These are phyloP conservation scores for Blastomyces emzantsi DNA, from an alignment of 2,329 filamentous ascomycete genomes.

Conservation along the genomic window DNA sequence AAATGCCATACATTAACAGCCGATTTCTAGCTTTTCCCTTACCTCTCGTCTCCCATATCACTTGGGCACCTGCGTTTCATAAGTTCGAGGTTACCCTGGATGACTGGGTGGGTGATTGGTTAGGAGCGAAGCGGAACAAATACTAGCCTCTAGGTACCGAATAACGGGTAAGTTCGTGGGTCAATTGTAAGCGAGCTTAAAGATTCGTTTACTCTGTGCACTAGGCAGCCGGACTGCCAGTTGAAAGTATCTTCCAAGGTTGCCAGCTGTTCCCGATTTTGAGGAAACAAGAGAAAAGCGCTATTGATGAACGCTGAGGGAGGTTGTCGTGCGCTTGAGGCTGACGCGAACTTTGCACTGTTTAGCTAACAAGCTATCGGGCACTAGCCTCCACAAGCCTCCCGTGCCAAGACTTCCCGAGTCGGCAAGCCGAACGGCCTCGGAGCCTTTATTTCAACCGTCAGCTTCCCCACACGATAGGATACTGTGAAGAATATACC, in stretches of 20 bases:
- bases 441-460: not conserved
- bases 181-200: too few relatives aligned
- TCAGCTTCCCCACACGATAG: not conserved
- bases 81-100: not conserved
- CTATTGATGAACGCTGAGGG: not conserved
- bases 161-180: too few relatives aligned
- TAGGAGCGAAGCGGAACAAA: not conserved
- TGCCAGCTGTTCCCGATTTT: not conserved
- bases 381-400: not conserved
- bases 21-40: not conserved
- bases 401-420: not conserved
- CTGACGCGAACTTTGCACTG: not conserved
- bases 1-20: not conserved
- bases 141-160: too few relatives aligned
- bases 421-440: not conserved
- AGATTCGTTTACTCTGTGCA: too few relatives aligned
- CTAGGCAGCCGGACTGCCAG: too few relatives aligned
- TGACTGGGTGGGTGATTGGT: not conserved
- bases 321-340: not conserved
- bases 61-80: not conserved
- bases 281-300: not conserved
- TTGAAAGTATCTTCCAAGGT: not conserved
- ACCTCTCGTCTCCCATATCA: not conserved
- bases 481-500: too few relatives aligned
- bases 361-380: too few relatives aligned